These are phyloP conservation scores for Polyporus tsugae DNA, from an alignment of 1,284 basidiomycete genomes.

Conservation along the genomic window DNA sequence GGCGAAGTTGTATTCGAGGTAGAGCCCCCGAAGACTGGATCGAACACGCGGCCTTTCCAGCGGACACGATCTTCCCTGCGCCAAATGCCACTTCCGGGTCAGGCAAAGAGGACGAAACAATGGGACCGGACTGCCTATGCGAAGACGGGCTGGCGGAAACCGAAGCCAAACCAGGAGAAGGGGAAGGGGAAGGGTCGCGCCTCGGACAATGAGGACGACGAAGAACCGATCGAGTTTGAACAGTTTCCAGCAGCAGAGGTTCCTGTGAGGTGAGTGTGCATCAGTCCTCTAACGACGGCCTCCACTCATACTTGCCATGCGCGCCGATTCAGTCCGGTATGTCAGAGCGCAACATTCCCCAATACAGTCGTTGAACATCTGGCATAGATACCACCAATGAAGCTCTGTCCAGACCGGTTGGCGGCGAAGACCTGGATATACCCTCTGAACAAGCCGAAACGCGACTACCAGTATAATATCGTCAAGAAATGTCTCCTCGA, in stretches of 20 bases:
- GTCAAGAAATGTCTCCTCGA: slow-evolving; percentile 88
- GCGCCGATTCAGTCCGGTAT: slow-evolving; percentile 42
- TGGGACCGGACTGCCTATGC: slow-evolving; percentile 91
- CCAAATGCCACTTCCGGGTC: slow-evolving; percentile 57
- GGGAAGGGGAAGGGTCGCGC: slow-evolving; percentile 53
- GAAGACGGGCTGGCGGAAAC: slow-evolving; percentile 72
- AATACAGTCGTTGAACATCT: slow-evolving; percentile 6
- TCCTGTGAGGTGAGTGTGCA: slow-evolving; percentile 53
- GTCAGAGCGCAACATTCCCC: slow-evolving; percentile 28
- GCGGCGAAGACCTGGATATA: slow-evolving; percentile 91
- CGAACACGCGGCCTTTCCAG: slow-evolving; percentile 46
- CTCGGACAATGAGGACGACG: slow-evolving; percentile 53
- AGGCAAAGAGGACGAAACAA: slow-evolving; percentile 71
- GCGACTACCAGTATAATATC: slow-evolving; percentile 97
- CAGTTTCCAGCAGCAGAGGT: slow-evolving; percentile 84
- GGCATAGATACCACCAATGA: slow-evolving; percentile 77
- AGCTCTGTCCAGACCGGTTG: slow-evolving; percentile 77
- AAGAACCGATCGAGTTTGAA: slow-evolving; percentile 74
- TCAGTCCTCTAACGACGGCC: not conserved
- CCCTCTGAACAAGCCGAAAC: slow-evolving; percentile 88
- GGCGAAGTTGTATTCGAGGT: slow-evolving; percentile 56
- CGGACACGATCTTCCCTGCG: slow-evolving; percentile 49
- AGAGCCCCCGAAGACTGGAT: slow-evolving; percentile 42
- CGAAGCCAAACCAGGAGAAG: slow-evolving; percentile 41
- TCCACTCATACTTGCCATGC: not conserved